Evolutionary conservation across 192 early-diverging fungal species (phyloP).

Genomic region (Entomortierella parvispora): DNA sequence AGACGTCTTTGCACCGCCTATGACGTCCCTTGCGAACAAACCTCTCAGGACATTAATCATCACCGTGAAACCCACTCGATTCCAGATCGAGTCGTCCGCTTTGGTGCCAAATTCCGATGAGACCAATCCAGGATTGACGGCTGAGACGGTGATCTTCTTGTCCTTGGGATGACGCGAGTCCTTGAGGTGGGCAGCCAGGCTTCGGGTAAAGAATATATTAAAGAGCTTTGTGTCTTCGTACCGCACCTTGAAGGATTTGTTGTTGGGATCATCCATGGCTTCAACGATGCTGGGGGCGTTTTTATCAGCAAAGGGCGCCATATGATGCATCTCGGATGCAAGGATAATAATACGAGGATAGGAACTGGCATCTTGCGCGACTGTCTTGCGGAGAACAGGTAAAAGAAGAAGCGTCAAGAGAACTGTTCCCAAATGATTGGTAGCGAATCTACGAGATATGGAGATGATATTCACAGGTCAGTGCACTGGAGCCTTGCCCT

Average conservation of each 20-base stretch:
- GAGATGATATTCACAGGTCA: too few relatives aligned
- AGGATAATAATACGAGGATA: slow-evolving; percentile 29
- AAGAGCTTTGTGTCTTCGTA: slow-evolving; percentile 27
- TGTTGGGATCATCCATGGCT: slow-evolving; percentile 15
- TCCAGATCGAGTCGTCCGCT: neutral
- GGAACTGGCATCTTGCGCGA: neutral
- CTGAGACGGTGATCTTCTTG: slow-evolving; percentile 20
- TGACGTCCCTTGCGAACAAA: neutral
- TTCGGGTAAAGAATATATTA: slow-evolving; percentile 30
- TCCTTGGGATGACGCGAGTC: slow-evolving; percentile 16
- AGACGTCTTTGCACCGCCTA: slow-evolving; percentile 10
- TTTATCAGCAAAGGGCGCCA: slow-evolving; percentile 4
- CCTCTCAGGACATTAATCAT: neutral
- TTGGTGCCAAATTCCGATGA: neutral
- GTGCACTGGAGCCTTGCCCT: too few relatives aligned
- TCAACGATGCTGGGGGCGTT: slow-evolving; percentile 19
- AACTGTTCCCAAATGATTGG: slow-evolving; percentile 29
- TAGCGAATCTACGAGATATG: slow-evolving; percentile 26
- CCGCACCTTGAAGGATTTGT: neutral
- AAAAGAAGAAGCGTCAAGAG: slow-evolving; percentile 24
- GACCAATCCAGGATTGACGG: slow-evolving; percentile 24
- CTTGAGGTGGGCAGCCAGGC: slow-evolving; percentile 12
- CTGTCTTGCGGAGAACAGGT: slow-evolving; percentile 22
- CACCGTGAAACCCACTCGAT: neutral
- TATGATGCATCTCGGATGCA: slow-evolving; percentile 39